Percentiles rank a stretch among this genome's conserved stretches.
Conservation (phyloP, 331 rosid species). For the Dryas integrifolia region DNA sequence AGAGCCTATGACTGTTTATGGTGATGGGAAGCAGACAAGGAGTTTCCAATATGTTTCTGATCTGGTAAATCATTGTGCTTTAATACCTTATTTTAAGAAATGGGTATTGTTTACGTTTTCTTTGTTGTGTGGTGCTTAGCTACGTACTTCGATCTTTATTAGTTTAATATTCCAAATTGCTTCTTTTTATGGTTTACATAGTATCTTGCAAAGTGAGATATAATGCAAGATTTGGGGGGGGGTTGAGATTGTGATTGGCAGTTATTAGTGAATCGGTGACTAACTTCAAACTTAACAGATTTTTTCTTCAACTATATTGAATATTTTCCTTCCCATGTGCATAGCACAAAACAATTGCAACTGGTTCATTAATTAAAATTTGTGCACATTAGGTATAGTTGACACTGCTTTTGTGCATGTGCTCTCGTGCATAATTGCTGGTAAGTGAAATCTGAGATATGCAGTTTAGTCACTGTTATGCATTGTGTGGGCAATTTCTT, state of each 20-base stretch:
- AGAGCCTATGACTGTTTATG: constrained; percentile 87
- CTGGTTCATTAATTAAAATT: not conserved
- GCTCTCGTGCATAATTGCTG: not conserved
- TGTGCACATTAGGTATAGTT: not conserved
- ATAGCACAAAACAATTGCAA: constrained; percentile 8
- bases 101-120: not conserved
- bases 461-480: not conserved
- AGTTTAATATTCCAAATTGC: not conserved
- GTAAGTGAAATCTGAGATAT: not conserved
- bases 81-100: not conserved
- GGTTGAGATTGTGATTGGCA: not conserved
- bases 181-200: not conserved
- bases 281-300: not conserved
- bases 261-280: not conserved
- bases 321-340: constrained; percentile 39
- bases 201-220: constrained; percentile 1
- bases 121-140: constrained; percentile 21
- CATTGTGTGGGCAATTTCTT: constrained; percentile 3
- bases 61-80: constrained; percentile 49
- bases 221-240: constrained; percentile 13
- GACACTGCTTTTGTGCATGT: constrained; percentile 14
- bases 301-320: constrained; percentile 4
- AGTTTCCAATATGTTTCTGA: constrained; percentile 96
- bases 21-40: constrained; percentile 96
- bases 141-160: not conserved